These are phyloP conservation scores for Oehlia diaphana DNA, from an alignment of 192 early-diverging fungal genomes.

Conservation along the genomic window DNA sequence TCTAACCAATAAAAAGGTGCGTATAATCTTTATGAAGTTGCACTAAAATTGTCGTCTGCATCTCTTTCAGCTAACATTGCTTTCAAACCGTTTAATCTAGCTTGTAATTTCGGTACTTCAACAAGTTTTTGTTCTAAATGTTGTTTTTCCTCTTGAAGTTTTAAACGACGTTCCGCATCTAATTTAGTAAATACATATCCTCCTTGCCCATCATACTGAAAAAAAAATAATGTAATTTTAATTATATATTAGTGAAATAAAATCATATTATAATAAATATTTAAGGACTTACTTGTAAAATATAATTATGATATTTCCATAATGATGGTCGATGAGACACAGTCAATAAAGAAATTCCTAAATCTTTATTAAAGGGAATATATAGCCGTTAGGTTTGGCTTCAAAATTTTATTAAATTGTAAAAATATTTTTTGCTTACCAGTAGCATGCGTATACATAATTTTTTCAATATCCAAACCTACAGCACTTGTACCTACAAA, in stretches of 20 bases:
- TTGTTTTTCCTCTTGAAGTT: slow-evolving; percentile 91
- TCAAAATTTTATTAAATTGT: not conserved
- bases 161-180: slow-evolving; percentile 83
- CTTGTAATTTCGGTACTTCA: slow-evolving; percentile 77
- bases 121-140: slow-evolving; percentile 73
- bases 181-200: slow-evolving; percentile 92
- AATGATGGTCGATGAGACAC: slow-evolving; percentile 94
- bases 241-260: too few relatives aligned
- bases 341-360: slow-evolving; percentile 90
- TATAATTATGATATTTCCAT: slow-evolving; percentile 93
- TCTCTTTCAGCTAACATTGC: slow-evolving; percentile 47
- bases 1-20: too few relatives aligned
- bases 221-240: slow-evolving; percentile 40
- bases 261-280: too few relatives aligned
- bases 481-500: slow-evolving; percentile 72
- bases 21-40: too few relatives aligned
- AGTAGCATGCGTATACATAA: slow-evolving; percentile 85
- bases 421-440: slow-evolving; percentile 28
- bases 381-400: too few relatives aligned
- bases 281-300: slow-evolving; percentile 19
- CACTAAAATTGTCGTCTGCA: not conserved
- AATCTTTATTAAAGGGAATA: slow-evolving; percentile 33
- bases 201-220: slow-evolving; percentile 96
- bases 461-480: slow-evolving; percentile 89
- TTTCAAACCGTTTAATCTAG: slow-evolving; percentile 63